Conservation (phyloP, 305 asterid genomes). For the Plantago rigida region DNA sequence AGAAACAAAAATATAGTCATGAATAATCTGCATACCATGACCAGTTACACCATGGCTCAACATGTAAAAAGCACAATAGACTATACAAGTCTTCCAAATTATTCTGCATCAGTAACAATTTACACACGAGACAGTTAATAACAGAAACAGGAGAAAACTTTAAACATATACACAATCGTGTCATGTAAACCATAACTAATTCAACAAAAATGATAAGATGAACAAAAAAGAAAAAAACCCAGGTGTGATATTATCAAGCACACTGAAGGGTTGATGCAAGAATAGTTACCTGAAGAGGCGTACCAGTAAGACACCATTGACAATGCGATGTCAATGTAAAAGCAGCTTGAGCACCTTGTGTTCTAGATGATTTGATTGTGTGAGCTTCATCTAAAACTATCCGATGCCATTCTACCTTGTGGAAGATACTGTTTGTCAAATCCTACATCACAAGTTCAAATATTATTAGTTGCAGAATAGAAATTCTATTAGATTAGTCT, state of each 20-base stretch:
- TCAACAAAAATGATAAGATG: too few species aligned
- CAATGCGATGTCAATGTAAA: constrained; percentile 58
- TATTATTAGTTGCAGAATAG: background rate
- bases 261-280: too few species aligned
- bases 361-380: constrained; percentile 57
- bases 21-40: constrained; percentile 47
- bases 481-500: background rate
- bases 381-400: constrained; percentile 87
- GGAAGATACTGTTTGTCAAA: constrained; percentile 50
- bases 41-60: constrained; percentile 96
- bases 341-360: constrained; percentile 67
- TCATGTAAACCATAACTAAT: too few species aligned
- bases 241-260: too few species aligned
- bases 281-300: constrained; percentile 65
- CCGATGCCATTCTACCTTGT: constrained; percentile 71
- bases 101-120: constrained; percentile 42
- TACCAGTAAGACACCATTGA: constrained; percentile 84
- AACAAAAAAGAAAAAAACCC: too few species aligned
- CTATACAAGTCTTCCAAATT: constrained; percentile 73
- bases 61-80: constrained; percentile 76
- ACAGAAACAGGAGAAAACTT: too few species aligned
- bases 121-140: too few species aligned
- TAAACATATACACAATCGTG: too few species aligned
- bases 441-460: constrained; percentile 33
- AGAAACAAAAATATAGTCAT: background rate